Base-by-base conservation (phyloP, 1,284 basidiomycete genomes). In the Sphaerobolus stellatus region DNA sequence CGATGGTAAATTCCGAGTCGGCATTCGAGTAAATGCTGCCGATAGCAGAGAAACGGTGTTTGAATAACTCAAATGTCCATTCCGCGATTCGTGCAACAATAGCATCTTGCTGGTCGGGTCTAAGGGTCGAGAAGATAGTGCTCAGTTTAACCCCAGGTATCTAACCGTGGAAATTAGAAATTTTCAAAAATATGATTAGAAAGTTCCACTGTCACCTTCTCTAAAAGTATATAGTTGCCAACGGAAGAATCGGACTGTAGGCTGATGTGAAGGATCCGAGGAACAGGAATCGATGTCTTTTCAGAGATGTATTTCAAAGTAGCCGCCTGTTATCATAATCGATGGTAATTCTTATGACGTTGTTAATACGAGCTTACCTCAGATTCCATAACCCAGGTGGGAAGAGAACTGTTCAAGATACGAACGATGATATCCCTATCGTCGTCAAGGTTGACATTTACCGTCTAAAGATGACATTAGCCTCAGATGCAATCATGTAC, bases 31-130 rank as follows among this genome's bases (percentile, higher is more conserved):
- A 48, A 7, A 72, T 58, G 50, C 68, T 67, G 8, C 71, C 70
- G 34, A 71, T 68, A 16, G 60, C 40, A 6, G 60, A 50, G 51
- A 72, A 70, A 1, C 59, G 55, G 45, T 62, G 62, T 4, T 49
- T 56, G 38, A 63, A 69, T 5, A 68, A 47, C 27, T 69, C 65
- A 34, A 69, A 41, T 58, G 66, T 66, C 62, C 66, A 71, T 34
- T 57, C 59, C 0, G 68, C 68, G 22, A 71, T 54, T 29, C 64
- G 64, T 3, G 61, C 57, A 18, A 71, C 63, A 29, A 71, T 49
- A 24, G 48, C 24, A 38, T 67, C 64, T 43, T 68, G 68, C 43
- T 66, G 58, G 22, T 58, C 52, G 3, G 58, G 43, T 2, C 61
- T 57, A 40, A 71, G 60, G 20, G 45, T 57, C 7, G 57, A 47